Conservation (phyloP, 257 asterid genomes). For the Nicotiana benthamiana region DNA sequence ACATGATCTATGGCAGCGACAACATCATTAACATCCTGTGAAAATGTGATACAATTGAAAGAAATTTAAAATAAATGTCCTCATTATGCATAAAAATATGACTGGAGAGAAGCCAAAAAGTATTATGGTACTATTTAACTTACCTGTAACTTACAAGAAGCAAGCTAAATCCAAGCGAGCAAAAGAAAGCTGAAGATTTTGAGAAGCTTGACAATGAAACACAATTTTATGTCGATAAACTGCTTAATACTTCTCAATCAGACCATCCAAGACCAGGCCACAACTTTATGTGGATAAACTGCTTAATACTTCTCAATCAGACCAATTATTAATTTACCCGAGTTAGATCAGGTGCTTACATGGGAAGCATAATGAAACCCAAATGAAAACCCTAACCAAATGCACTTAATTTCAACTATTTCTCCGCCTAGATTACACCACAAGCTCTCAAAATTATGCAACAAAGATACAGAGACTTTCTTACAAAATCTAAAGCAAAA, state of each 20-base stretch:
- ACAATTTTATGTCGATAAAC: no score
- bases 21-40: conserved; percentile 84
- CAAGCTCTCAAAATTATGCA: neutral
- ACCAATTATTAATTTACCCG: neutral
- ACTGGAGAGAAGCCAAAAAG: neutral
- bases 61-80: neutral
- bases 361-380: neutral
- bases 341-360: neutral
- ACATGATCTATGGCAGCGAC: conserved; percentile 67
- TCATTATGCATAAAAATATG: neutral
- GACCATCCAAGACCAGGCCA: neutral
- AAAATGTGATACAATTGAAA: neutral
- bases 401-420: neutral
- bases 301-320: neutral
- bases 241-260: no score
- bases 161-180: conserved; percentile 80
- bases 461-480: neutral
- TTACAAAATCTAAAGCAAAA: neutral
- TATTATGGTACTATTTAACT: neutral
- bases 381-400: neutral
- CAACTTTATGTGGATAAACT: neutral
- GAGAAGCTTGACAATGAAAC: conserved; percentile 61
- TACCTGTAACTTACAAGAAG: conserved; percentile 88
- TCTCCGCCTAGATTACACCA: neutral
- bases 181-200: conserved; percentile 67